Base-by-base conservation (phyloP, 306 rosid genomes). In the Malus sylvestris region DNA sequence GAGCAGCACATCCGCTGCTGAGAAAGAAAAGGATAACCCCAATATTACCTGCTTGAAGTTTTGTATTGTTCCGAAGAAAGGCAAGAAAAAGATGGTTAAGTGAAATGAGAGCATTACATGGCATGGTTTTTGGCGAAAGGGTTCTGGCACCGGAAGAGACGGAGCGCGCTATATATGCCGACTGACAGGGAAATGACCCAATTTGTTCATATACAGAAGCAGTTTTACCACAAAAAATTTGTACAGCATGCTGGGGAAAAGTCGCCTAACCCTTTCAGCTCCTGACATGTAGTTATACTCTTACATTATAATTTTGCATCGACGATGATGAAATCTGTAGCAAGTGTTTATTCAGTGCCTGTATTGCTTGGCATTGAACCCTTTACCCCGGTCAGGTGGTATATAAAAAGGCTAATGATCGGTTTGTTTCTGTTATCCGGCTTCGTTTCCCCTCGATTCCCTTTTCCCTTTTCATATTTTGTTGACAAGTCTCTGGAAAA, bases 211-310 rank as follows among this genome's bases (percentile, higher is more conserved):
- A 76, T 70, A n/a, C 33, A 60, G 87, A 70, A 85, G 78, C 80
- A 72, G 79, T 81, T 75, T 18, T 80, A 77, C 73, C 60, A 80
- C 76, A 77, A 73, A 78, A 73, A 59, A 75, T 72, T 80, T 90
- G 89, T 93, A 85, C 93, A 91, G 93, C 89, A 80, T 70, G 85
- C 85, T 67, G 75, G 76, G 89, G 85, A 79, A 79, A 81, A 82
- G 88, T 81, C 63, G 83, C 85, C 87, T 63, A 81, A 84, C 96
- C 93, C 91, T 88, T 89, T 90, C 92, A 71, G 89, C 91, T 84
- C 92, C 87, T 81, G 86, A 83, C 89, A 86, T 90, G 97, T 94
- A 87, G 88, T 84, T 89, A 81, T 79, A 85, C 95, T 89, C 93
- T 60, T 60, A 38, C 35, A 46, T 62, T 27, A 40, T 74, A 51